Evolutionary conservation across 805 yeast species (phyloP).

Genomic region (Allodekkera sacchari): DNA sequence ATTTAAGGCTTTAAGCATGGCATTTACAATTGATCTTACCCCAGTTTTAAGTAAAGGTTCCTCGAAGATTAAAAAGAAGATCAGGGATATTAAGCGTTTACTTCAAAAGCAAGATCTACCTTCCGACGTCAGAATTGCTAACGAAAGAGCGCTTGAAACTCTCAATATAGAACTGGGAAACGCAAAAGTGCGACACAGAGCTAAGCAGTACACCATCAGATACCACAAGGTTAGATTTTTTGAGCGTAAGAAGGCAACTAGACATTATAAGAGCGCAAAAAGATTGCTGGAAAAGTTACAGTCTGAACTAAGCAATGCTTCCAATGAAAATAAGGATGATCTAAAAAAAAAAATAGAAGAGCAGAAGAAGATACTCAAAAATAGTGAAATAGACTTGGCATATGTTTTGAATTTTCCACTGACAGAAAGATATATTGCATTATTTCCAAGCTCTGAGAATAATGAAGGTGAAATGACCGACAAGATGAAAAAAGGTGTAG

Average conservation of each 20-base stretch:
- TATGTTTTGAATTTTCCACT: constrained; percentile 74
- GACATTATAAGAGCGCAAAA: constrained; percentile 52
- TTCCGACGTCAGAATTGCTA: constrained; percentile 42
- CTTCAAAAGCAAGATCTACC: constrained; percentile 50
- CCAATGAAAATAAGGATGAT: constrained; percentile 3
- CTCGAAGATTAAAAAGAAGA: constrained; percentile 68
- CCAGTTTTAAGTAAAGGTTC: constrained; percentile 22
- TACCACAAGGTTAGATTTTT: constrained; percentile 93
- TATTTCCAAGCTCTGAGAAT: constrained; percentile 46
- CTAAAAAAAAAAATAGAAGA: constrained; percentile 23
- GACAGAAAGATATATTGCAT: constrained; percentile 68
- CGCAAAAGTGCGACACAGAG: constrained; percentile 30
- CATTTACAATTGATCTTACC: constrained; percentile 19
- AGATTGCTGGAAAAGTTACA: constrained; percentile 30
- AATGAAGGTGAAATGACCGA: constrained; percentile 20
- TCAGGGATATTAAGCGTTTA: constrained; percentile 76
- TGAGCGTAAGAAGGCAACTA: constrained; percentile 76
- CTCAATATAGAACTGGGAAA: constrained; percentile 37
- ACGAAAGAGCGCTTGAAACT: constrained; percentile 38
- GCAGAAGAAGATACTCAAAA: constrained; percentile 40
- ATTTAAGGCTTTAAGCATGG: neutral
- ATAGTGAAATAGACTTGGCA: constrained; percentile 61
- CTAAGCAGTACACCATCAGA: constrained; percentile 45
- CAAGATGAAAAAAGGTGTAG: constrained; percentile 35
- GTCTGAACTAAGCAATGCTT: constrained; percentile 12